Evolutionary conservation across 768 basidiomycete genomes (phyloP).

Genomic region (Sarcomyxa edulis): DNA sequence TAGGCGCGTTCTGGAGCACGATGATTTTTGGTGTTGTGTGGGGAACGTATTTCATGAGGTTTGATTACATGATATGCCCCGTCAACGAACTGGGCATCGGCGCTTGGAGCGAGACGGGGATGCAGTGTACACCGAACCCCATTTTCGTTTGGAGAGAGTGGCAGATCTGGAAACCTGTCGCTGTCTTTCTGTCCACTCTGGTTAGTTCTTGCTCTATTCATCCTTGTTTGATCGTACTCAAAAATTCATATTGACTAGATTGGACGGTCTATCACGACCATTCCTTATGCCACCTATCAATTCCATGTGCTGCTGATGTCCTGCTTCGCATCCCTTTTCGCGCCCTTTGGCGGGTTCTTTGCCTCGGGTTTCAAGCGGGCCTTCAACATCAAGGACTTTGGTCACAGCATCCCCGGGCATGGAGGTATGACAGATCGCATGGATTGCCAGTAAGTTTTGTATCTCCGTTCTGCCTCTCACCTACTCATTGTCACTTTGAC

Average conservation of each 20-base stretch:
- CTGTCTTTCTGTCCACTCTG: slow-evolving; percentile 51
- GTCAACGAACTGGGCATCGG: slow-evolving; percentile 91
- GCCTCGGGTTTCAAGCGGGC: slow-evolving; percentile 99
- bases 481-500: slow-evolving; percentile 3
- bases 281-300: slow-evolving; percentile 92
- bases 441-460: slow-evolving; percentile 92
- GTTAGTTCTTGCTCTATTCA: slow-evolving; percentile 36
- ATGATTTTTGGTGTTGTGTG: slow-evolving; percentile 75
- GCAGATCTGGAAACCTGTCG: slow-evolving; percentile 64
- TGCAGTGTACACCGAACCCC: slow-evolving; percentile 86
- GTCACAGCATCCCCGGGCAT: slow-evolving; percentile 95
- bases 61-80: slow-evolving; percentile 98
- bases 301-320: slow-evolving; percentile 89
- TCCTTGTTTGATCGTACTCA: not conserved
- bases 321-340: slow-evolving; percentile 92
- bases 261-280: slow-evolving; percentile 61
- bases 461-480: not conserved
- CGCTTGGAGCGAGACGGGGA: slow-evolving; percentile 73
- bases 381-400: slow-evolving; percentile 99
- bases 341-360: slow-evolving; percentile 99
- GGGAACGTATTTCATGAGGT: slow-evolving; percentile 93
- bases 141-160: slow-evolving; percentile 85
- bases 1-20: slow-evolving; percentile 95
- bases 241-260: slow-evolving; percentile 35
- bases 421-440: slow-evolving; percentile 99